A percentile compares a stretch with the other conserved stretches of the same genome.
Evolutionary conservation across 208 protist species (phyloP).

Genomic region (Crithidia bombi): DNA sequence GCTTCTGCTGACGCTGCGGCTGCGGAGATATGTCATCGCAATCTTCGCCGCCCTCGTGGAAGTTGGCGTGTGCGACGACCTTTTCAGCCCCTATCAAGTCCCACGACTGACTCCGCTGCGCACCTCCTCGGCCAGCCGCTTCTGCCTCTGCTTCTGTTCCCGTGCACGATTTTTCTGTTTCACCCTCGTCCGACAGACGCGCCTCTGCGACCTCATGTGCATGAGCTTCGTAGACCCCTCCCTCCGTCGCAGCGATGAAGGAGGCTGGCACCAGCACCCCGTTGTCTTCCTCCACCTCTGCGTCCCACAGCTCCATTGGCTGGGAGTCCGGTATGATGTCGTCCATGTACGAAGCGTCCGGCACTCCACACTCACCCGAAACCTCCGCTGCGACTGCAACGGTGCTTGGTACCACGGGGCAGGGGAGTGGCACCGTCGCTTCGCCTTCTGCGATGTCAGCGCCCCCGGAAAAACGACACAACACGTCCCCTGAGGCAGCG

Average conservation of each 20-base stretch:
- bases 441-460: not conserved
- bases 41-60: no score
- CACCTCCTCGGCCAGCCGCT: not conserved
- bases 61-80: no score
- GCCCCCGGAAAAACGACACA: not conserved
- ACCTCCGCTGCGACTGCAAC: not conserved
- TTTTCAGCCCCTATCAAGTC: not conserved
- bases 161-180: no score
- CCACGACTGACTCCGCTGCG: not conserved
- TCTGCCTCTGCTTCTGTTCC: not conserved
- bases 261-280: slow-evolving; percentile 3
- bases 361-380: not conserved
- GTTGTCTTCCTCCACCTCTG: not conserved
- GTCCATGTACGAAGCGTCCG: not conserved
- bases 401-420: not conserved
- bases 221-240: not conserved
- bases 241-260: slow-evolving; percentile 1
- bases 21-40: not conserved
- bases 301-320: not conserved
- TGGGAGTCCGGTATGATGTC: slow-evolving; percentile 18
- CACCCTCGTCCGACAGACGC: not conserved
- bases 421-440: slow-evolving; percentile 11
- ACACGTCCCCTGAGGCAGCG: not conserved
- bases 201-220: not conserved
- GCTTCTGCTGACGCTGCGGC: not conserved